Evolutionary conservation across 2,329 filamentous ascomycete species (phyloP).

Genomic region (Colletotrichum liaoningense): DNA sequence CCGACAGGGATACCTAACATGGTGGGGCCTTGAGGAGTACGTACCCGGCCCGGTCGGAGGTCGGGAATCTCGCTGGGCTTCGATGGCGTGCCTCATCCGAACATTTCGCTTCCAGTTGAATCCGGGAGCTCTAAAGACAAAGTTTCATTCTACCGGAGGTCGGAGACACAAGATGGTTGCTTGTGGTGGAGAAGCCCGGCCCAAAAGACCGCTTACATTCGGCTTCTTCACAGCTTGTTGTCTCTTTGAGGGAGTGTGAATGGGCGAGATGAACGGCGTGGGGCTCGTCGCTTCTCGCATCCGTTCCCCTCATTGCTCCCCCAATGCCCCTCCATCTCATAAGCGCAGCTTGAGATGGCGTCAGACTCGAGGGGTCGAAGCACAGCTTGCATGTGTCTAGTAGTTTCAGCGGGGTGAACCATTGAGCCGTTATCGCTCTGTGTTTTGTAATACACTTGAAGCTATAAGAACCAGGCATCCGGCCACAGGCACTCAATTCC

Average conservation of each 20-base stretch:
- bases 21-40: background rate
- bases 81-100: conserved; percentile 13
- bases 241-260: background rate
- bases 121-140: background rate
- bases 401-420: conserved; percentile 25
- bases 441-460: background rate
- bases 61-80: background rate
- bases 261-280: background rate
- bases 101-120: background rate
- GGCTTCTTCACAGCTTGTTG: background rate
- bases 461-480: conserved; percentile 17
- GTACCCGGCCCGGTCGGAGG: background rate
- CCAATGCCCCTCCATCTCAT: conserved; percentile 9
- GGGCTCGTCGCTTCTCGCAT: conserved; percentile 19
- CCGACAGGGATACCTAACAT: background rate
- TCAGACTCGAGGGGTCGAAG: conserved; percentile 16
- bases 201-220: background rate
- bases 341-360: conserved; percentile 28
- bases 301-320: conserved; percentile 20
- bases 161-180: background rate
- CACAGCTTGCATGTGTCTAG: conserved; percentile 19
- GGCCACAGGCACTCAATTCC: background rate
- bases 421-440: conserved; percentile 20
- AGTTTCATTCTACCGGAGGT: background rate
- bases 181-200: conserved; percentile 2